phyloP scores from a whole-genome alignment of 257 asterid species.

The Solanum corneliomulleri region DNA sequence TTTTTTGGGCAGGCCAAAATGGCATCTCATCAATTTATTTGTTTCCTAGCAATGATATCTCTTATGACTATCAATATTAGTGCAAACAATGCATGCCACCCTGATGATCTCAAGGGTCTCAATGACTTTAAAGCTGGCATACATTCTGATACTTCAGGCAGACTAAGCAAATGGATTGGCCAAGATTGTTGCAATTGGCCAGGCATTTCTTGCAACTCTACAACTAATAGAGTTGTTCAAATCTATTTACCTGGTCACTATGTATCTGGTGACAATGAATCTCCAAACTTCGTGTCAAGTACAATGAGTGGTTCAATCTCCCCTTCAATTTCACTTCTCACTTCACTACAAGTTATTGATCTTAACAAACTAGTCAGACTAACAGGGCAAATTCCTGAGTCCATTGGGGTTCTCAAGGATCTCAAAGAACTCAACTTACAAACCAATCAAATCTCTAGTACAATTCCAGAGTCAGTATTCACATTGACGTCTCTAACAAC shows the following conservation, averaged over 20 bases:
- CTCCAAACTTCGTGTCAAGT: not conserved
- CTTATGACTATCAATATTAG: not conserved
- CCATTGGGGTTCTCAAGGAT: conserved; percentile 26
- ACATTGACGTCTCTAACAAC: conserved; percentile 16
- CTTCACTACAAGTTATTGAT: conserved; percentile 30
- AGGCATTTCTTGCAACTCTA: conserved; percentile 33
- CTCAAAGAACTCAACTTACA: conserved; percentile 18
- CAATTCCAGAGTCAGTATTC: conserved; percentile 21
- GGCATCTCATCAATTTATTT: not conserved
- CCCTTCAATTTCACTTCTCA: conserved; percentile 27
- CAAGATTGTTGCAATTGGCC: conserved; percentile 46
- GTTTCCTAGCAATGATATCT: conserved; percentile 8
- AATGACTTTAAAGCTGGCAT: conserved; percentile 27
- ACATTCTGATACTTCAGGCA: conserved; percentile 20
- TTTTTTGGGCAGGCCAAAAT: not conserved
- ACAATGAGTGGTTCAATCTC: conserved; percentile 39
- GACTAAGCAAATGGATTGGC: conserved; percentile 39
- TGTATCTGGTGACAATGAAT: conserved; percentile 7
- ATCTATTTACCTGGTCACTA: conserved; percentile 40
- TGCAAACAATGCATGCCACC: conserved; percentile 25
- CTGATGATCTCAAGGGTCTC: conserved; percentile 48
- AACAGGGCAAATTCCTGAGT: conserved; percentile 30
- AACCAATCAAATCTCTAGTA: conserved; percentile 28
- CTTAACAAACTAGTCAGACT: conserved; percentile 25
- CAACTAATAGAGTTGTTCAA: conserved; percentile 37